These are phyloP conservation scores for Coniochaeta hoffmannii DNA, from an alignment of 2,329 filamentous ascomycete genomes.

Conservation along the genomic window DNA sequence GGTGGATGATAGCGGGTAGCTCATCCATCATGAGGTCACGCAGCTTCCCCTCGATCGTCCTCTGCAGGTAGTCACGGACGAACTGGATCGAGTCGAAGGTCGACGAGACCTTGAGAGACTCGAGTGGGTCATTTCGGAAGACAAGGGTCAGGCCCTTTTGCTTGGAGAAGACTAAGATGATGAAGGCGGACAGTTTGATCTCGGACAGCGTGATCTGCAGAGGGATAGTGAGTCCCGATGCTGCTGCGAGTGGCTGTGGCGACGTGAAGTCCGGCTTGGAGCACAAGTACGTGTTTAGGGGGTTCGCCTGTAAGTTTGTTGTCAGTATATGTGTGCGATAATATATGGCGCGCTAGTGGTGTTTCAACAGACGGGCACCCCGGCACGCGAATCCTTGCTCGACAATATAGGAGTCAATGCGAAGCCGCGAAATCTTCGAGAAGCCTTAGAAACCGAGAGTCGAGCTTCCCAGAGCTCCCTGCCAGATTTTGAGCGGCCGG, in stretches of 20 bases:
- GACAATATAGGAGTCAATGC: constrained; percentile 28
- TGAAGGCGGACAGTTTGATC: constrained; percentile 92
- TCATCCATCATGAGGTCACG: constrained; percentile 97
- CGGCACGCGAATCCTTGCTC: constrained; percentile 25
- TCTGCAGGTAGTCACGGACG: constrained; percentile 92
- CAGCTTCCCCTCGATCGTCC: constrained; percentile 89
- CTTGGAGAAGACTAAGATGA: constrained; percentile 94
- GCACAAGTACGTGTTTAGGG: constrained; percentile 88
- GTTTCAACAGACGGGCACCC: constrained; percentile 8
- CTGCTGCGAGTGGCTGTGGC: constrained; percentile 82
- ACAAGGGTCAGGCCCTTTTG: constrained; percentile 95
- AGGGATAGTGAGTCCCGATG: constrained; percentile 91
- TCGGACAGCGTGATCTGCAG: constrained; percentile 93
- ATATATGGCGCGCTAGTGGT: constrained; percentile 23
- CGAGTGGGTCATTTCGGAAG: constrained; percentile 95
- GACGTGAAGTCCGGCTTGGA: constrained; percentile 91
- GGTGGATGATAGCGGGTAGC: constrained; percentile 90
- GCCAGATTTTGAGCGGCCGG: neutral
- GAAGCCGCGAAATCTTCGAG: constrained; percentile 4
- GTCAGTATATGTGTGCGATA: constrained; percentile 43
- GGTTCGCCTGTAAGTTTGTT: constrained; percentile 64
- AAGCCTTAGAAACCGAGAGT: neutral
- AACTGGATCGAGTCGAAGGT: constrained; percentile 99
- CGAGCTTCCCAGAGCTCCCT: neutral
- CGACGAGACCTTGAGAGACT: constrained; percentile 96